A percentile compares a stretch with the other conserved stretches of the same genome.
Evolutionary conservation across 805 yeast genomes (phyloP).

Genomic region (Teunomyces tritomae): DNA sequence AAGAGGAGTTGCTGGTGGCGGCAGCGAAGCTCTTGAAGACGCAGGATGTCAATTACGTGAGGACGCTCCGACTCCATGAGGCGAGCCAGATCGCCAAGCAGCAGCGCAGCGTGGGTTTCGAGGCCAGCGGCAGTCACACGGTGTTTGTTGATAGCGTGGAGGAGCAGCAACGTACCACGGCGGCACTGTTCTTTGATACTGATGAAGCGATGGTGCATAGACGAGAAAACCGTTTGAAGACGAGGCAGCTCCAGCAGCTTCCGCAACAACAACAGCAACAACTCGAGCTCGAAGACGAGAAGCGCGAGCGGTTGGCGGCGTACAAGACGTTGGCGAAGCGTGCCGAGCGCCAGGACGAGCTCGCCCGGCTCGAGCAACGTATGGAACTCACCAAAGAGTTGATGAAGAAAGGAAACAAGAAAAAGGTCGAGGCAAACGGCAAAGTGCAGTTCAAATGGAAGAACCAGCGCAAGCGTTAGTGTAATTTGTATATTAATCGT

Average conservation of each 20-base stretch:
- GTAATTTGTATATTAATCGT: constrained; percentile 12
- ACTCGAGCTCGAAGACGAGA: constrained; percentile 30
- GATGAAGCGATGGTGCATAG: constrained; percentile 58
- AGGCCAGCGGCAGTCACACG: constrained; percentile 72
- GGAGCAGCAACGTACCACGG: constrained; percentile 56
- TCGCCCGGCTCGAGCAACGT: constrained; percentile 63
- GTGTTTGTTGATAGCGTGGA: constrained; percentile 72
- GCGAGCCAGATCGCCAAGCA: constrained; percentile 59
- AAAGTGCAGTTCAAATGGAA: constrained; percentile 80
- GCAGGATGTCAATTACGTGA: constrained; percentile 85
- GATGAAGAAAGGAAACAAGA: constrained; percentile 87
- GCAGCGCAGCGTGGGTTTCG: constrained; percentile 46
- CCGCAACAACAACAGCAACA: constrained; percentile 26
- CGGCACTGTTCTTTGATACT: constrained; percentile 69
- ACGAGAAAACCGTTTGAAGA: constrained; percentile 69
- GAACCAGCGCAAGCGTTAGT: constrained; percentile 60
- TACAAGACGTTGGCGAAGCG: constrained; percentile 60
- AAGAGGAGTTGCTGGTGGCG: constrained; percentile 59
- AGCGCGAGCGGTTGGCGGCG: constrained; percentile 56
- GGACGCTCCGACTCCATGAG: constrained; percentile 73
- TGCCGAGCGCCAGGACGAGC: constrained; percentile 65
- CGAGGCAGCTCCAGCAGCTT: constrained; percentile 51
- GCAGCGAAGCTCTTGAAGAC: constrained; percentile 83
- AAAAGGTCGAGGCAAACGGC: constrained; percentile 70
- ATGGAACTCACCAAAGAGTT: constrained; percentile 80